A percentile compares a stretch with the other conserved stretches of the same genome.
Conservation (phyloP, 495 filamentous ascomycete genomes). For the Lentithecium fluviatile region DNA sequence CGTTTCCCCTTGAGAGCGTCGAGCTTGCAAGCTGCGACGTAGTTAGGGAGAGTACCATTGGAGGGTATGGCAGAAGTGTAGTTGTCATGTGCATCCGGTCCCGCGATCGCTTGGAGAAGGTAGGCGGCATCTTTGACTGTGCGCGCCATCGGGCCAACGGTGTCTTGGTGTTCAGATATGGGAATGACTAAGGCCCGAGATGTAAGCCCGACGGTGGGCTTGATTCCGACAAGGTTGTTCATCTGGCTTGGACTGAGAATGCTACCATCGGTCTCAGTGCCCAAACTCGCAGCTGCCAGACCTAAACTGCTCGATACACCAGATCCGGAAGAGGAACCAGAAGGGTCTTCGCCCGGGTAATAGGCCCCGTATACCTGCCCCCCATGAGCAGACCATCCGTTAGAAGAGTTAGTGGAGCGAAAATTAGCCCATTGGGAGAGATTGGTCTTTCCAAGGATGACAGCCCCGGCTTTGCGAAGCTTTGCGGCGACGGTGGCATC, state of each 20-base stretch:
- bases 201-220: conserved; percentile 69
- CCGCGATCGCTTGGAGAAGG: conserved; percentile 62
- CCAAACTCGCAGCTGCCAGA: conserved; percentile 51
- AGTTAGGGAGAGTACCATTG: conserved; percentile 47
- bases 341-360: conserved; percentile 53
- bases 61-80: conserved; percentile 56
- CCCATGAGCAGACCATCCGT: conserved; percentile 57
- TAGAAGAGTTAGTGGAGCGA: conserved; percentile 49
- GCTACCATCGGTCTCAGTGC: conserved; percentile 49
- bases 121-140: conserved; percentile 67
- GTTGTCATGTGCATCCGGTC: conserved; percentile 52
- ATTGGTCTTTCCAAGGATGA: conserved; percentile 54
- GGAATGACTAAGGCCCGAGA: conserved; percentile 62
- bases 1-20: conserved; percentile 50
- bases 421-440: conserved; percentile 58
- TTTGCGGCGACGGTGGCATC: conserved; percentile 43
- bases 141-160: conserved; percentile 63
- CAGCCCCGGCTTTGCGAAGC: conserved; percentile 45
- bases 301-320: conserved; percentile 53
- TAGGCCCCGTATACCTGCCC: conserved; percentile 55
- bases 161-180: conserved; percentile 62
- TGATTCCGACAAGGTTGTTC: conserved; percentile 55
- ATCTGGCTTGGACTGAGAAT: conserved; percentile 42
- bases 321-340: conserved; percentile 55
- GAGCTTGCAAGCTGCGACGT: conserved; percentile 53